phyloP scores from a whole-genome alignment of 192 early-diverging fungal genomes.

The Kickxella alabastrina region DNA sequence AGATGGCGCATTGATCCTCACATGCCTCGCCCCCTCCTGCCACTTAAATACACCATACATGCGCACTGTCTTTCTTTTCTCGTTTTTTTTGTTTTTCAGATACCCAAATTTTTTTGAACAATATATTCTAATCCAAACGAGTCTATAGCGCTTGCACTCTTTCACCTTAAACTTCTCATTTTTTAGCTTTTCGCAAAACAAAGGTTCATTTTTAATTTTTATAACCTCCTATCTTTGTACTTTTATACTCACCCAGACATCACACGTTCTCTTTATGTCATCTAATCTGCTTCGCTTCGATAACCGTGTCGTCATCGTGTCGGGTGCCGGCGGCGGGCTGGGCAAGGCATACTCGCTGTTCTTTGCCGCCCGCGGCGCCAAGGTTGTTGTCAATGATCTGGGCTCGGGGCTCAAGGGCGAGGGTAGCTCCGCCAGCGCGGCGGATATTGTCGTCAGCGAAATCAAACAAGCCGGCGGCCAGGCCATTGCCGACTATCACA shows the following conservation, averaged over 20 bases:
- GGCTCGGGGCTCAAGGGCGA: slow-evolving; percentile 76
- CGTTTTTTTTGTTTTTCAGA: too few relatives aligned
- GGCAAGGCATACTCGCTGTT: slow-evolving; percentile 89
- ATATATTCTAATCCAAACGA: too few relatives aligned
- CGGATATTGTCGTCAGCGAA: slow-evolving; percentile 94
- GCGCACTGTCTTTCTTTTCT: too few relatives aligned
- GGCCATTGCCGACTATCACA: slow-evolving; percentile 96
- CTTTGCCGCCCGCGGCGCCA: slow-evolving; percentile 85
- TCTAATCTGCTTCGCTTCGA: slow-evolving; percentile 62
- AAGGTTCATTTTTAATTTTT: not conserved
- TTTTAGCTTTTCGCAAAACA: not conserved
- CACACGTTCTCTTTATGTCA: not conserved
- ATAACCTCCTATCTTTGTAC: not conserved
- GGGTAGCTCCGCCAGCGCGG: slow-evolving; percentile 70
- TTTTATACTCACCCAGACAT: not conserved
- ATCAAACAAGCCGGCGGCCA: slow-evolving; percentile 82
- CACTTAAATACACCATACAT: too few relatives aligned
- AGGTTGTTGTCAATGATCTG: slow-evolving; percentile 96
- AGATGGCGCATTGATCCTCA: too few relatives aligned
- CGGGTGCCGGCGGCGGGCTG: slow-evolving; percentile 92
- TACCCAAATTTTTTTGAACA: too few relatives aligned
- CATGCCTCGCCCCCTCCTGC: too few relatives aligned
- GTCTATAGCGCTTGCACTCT: too few relatives aligned
- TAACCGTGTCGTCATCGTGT: slow-evolving; percentile 86
- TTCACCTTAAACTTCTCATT: too few relatives aligned